These are phyloP conservation scores for Hygrocybe punicea DNA, from an alignment of 768 basidiomycete genomes.

Conservation along the genomic window DNA sequence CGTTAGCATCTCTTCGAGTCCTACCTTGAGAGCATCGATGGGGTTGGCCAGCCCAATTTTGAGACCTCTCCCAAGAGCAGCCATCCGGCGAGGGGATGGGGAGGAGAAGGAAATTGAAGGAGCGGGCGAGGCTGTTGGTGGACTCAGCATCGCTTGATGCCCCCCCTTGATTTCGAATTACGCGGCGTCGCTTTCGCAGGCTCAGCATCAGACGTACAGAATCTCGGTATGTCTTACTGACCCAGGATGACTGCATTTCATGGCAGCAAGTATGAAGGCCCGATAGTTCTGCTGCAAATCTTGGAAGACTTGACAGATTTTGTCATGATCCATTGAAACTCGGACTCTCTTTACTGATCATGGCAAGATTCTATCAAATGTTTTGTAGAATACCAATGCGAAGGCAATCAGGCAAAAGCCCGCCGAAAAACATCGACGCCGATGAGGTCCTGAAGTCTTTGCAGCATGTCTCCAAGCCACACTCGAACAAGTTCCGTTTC, in stretches of 20 bases:
- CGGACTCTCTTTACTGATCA: too few species aligned
- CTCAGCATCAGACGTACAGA: too few species aligned
- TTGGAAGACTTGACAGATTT: too few species aligned
- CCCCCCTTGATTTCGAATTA: neutral
- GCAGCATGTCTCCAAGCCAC: slow-evolving; percentile 63
- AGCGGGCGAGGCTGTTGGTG: slow-evolving; percentile 72
- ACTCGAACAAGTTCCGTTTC: slow-evolving; percentile 71
- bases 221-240: too few species aligned
- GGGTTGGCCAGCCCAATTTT: slow-evolving; percentile 75
- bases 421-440: slow-evolving; percentile 64
- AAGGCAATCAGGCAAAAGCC: slow-evolving; percentile 50
- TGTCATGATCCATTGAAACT: too few species aligned
- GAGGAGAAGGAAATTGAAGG: slow-evolving; percentile 75
- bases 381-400: too few species aligned
- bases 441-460: slow-evolving; percentile 48
- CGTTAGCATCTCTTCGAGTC: slow-evolving; percentile 64
- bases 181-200: too few species aligned
- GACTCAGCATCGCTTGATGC: slow-evolving; percentile 49
- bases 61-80: slow-evolving; percentile 56
- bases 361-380: neutral
- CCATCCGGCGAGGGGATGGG: slow-evolving; percentile 46
- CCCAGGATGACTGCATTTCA: too few species aligned
- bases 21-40: slow-evolving; percentile 67
- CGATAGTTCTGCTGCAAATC: too few species aligned
- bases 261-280: too few species aligned